Evolutionary conservation across 139 green algal species (phyloP).

Genomic region (Diplosphaera chodatii): DNA sequence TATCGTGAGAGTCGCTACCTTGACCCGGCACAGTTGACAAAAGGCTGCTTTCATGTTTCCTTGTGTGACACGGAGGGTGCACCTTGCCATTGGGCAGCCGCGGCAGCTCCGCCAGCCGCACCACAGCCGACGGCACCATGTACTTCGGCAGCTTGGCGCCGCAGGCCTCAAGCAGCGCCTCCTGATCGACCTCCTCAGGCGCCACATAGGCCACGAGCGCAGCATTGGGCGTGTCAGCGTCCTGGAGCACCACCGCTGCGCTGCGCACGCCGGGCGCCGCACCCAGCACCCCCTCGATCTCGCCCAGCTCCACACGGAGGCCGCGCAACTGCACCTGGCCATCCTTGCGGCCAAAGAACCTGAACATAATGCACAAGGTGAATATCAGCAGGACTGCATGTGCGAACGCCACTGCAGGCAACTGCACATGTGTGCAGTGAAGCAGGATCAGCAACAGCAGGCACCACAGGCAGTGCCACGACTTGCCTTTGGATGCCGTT

Average conservation of each 20-base stretch:
- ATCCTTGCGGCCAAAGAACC: slow-evolving; percentile 7
- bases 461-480: too few species aligned
- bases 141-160: slow-evolving; percentile 13
- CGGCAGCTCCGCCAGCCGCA: slow-evolving; percentile 9
- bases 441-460: too few species aligned
- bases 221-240: neutral
- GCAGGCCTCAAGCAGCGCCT: neutral
- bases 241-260: slow-evolving; percentile 4
- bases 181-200: neutral
- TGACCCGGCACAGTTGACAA: too few species aligned
- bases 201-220: slow-evolving; percentile 16
- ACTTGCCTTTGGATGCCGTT: neutral
- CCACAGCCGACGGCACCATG: slow-evolving; percentile 18
- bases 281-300: slow-evolving; percentile 29
- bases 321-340: slow-evolving; percentile 43
- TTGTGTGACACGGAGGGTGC: too few species aligned
- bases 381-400: too few species aligned
- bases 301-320: slow-evolving; percentile 40
- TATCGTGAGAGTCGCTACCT: too few species aligned
- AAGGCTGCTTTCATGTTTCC: neutral
- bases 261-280: neutral
- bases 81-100: slow-evolving; percentile 23
- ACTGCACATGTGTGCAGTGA: too few species aligned
- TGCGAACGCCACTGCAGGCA: too few species aligned
- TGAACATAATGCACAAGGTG: neutral